Conservation (phyloP, 176 grass and related monocot species). For the Raddia guianensis region DNA sequence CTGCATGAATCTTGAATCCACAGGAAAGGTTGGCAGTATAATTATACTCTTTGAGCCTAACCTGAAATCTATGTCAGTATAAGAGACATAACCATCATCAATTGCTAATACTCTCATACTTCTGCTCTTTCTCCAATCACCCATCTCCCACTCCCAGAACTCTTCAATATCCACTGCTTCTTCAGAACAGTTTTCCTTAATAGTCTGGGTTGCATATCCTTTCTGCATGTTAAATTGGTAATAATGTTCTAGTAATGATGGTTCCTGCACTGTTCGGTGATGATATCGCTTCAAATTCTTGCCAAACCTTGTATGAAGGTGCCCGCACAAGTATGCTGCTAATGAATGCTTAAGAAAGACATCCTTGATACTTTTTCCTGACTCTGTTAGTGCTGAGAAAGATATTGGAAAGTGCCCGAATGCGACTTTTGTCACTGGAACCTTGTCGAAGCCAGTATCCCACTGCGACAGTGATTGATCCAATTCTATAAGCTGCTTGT, state of each 20-base stretch:
- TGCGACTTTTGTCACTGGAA: slow-evolving; percentile 65
- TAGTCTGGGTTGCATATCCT: slow-evolving; percentile 28
- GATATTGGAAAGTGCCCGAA: slow-evolving; percentile 88
- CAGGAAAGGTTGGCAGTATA: slow-evolving; percentile 85
- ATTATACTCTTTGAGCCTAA: slow-evolving; percentile 85
- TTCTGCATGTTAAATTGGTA: slow-evolving; percentile 84
- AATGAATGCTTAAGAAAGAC: slow-evolving; percentile 86
- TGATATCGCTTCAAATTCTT: slow-evolving; percentile 92
- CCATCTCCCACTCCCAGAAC: slow-evolving; percentile 99
- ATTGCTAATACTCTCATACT: slow-evolving; percentile 83
- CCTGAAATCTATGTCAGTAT: slow-evolving; percentile 88
- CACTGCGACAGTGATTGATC: slow-evolving; percentile 73
- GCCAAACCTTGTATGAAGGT: slow-evolving; percentile 92
- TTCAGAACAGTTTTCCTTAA: slow-evolving; percentile 61
- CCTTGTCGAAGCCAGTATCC: slow-evolving; percentile 53
- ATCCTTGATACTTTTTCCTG: slow-evolving; percentile 78
- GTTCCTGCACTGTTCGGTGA: slow-evolving; percentile 44
- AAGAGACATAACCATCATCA: slow-evolving; percentile 89
- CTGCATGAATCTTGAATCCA: slow-evolving; percentile 98
- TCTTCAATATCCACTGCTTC: slow-evolving; percentile 54
- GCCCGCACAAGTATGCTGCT: slow-evolving; percentile 83
- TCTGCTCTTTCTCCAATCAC: slow-evolving; percentile 87
- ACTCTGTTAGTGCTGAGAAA: slow-evolving; percentile 83
- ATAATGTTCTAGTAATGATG: slow-evolving; percentile 56
- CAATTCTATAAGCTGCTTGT: slow-evolving; percentile 66